Base-by-base conservation (phyloP, 148 eudicot genomes). In the Chenopodium formosanum region DNA sequence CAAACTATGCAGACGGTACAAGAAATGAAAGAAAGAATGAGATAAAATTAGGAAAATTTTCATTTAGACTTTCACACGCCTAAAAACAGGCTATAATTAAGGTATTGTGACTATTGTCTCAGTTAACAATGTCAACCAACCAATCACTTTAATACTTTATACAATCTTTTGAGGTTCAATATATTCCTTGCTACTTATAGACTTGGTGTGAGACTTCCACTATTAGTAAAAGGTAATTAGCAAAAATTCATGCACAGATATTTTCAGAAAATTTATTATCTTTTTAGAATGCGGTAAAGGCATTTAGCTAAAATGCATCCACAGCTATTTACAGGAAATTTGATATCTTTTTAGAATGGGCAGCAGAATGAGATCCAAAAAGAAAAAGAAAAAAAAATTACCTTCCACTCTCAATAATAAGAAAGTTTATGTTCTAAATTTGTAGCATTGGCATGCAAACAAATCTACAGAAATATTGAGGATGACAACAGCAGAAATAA, bases 391-490 rank as follows among this genome's bases (percentile, higher is more conserved):
- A 20, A 19, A 3, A 40, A 8, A 66, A 14, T 2, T 47, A 13
- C 12, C 9, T 29, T 74, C 52, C 77, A 56, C 22, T 4, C 13
- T 50, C 14, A 10, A 50, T 50, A 50, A 56, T 56, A 56, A 8
- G 60, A 19, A 23, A 80, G 68, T 66, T 40, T 20, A 3, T 69
- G 70, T 5, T 66, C 50, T 23, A 65, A 66, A 25, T 17, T 29
- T 32, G 46, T 32, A 62, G 78, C 76, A 78, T 82, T 34, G 40
- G 65, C 75, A 78, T 70, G 22, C 64, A 11, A 72, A 58, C 65
- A 70, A 29, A 40, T 48, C 4, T 10, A 34, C 65, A 67, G 19
- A 34, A 47, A 79, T 50, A 66, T 40, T 52, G 53, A 65, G 62
- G 58, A 40, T 14, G 80, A 29, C 66, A 73, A 58, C 17, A 10